Base-by-base conservation (phyloP, 2,329 filamentous ascomycete genomes). In the Hypoxylon sp. region DNA sequence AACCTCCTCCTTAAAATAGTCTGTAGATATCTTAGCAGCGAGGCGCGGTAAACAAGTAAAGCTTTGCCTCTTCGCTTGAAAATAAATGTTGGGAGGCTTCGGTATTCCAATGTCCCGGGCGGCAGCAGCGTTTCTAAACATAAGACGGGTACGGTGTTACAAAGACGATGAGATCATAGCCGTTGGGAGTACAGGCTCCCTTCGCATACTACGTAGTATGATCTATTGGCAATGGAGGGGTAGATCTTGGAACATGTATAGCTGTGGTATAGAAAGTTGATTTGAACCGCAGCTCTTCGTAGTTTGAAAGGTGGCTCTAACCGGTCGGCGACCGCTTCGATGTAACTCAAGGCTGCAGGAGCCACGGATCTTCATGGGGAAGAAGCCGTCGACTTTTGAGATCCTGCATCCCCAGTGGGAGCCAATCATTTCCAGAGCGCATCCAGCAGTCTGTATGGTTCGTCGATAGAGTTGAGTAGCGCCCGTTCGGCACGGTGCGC, bases 261-360 rank as follows among this genome's bases (percentile, higher is more conserved):
- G 51, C 49, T 61, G 26, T 60, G 55, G 30, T 61, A 68, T 61
- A 48, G 44, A 46, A 57, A 28, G 33, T 58, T 36, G 55, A 61
- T 33, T 49, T 57, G 58, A 53, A 58, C 2, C 58, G 40, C 44
- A 61, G 44, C 40, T 48, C 46, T 52, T n/a, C 42, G 49, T 32
- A 57, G 36, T 48, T 48, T 24, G 42, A 56, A 40, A 20, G 52
- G 54, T 36, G 40, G 42, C 30, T 67, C 54, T 60, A 38, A n/a
- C 44, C 48, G 51, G 62, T 52, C 58, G 59, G 48, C 45, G 60
- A 50, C 52, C 44, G 68, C 63, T 69, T 50, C 68, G 71, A 74
- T 74, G 73, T 71, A 73, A 74, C 73, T 61, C 65, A 60, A 64
- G 69, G 63, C 60, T 69, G 71, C 69, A 71, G 68, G 64, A 26